Conservation (phyloP, 2,329 filamentous ascomycete species). For the Penicillium hordei region DNA sequence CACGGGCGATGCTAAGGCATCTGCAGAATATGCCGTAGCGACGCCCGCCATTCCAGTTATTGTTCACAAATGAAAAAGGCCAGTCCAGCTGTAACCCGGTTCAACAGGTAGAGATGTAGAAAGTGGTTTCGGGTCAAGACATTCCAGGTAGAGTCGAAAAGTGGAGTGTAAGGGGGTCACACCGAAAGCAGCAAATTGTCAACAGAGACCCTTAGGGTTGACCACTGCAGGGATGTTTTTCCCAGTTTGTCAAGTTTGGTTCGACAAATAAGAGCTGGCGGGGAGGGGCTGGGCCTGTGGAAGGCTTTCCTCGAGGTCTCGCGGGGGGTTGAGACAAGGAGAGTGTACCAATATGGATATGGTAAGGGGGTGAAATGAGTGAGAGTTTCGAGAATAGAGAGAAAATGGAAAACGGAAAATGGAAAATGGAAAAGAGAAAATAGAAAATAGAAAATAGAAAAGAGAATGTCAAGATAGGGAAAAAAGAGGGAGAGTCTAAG, state of each 20-base stretch:
- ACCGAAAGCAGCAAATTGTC: slow-evolving; percentile 38
- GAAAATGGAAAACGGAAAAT: neutral
- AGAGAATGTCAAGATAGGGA: neutral
- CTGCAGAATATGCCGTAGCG: slow-evolving; percentile 40
- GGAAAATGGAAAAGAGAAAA: neutral
- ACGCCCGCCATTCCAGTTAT: slow-evolving; percentile 42
- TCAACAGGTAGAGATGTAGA: slow-evolving; percentile 12
- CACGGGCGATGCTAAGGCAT: slow-evolving; percentile 40
- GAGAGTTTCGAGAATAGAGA: neutral
- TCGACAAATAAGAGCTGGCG: neutral
- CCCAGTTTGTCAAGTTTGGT: neutral
- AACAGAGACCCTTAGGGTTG: slow-evolving; percentile 21
- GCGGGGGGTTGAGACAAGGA: slow-evolving; percentile 1
- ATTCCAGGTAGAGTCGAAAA: slow-evolving; percentile 27
- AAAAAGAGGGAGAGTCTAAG: neutral
- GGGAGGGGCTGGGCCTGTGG: neutral
- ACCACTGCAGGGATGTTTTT: neutral
- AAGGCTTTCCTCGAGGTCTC: neutral
- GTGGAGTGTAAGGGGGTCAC: slow-evolving; percentile 15
- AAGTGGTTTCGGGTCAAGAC: slow-evolving; percentile 26
- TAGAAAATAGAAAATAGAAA: neutral
- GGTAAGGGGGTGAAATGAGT: neutral
- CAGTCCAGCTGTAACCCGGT: slow-evolving; percentile 38
- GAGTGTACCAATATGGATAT: neutral
- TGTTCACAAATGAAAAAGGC: slow-evolving; percentile 23